phyloP scores from a whole-genome alignment of 345 rosid genomes.

The Reutealis trisperma region DNA sequence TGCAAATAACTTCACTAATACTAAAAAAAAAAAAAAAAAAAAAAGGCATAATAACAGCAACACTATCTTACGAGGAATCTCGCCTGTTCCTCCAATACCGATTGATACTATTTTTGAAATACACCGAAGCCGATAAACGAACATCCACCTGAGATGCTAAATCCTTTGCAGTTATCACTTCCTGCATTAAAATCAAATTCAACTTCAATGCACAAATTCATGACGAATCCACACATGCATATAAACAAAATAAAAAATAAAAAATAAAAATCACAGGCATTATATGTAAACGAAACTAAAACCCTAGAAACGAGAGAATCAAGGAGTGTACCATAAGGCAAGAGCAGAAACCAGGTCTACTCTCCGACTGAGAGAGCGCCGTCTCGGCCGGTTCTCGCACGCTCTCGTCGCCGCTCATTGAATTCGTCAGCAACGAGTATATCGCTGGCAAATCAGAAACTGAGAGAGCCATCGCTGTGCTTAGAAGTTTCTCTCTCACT shows the following conservation, averaged over 20 bases:
- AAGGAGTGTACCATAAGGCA: slow-evolving; percentile 76
- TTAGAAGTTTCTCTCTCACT: background rate
- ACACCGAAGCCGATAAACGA: slow-evolving; percentile 89
- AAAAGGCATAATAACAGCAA: background rate
- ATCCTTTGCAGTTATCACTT: slow-evolving; percentile 87
- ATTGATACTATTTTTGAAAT: slow-evolving; percentile 83
- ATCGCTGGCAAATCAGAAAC: slow-evolving; percentile 82
- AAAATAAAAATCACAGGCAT: slow-evolving; percentile 7
- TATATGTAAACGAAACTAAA: slow-evolving; percentile 16
- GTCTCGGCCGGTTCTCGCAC: slow-evolving; percentile 86
- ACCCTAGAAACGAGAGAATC: slow-evolving; percentile 27
- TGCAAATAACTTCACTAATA: background rate
- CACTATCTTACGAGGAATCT: slow-evolving; percentile 57
- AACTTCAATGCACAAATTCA: slow-evolving; percentile 18
- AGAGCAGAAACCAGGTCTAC: slow-evolving; percentile 89
- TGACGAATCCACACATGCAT: slow-evolving; percentile 17
- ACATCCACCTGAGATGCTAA: slow-evolving; percentile 83
- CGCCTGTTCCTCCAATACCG: slow-evolving; percentile 92
- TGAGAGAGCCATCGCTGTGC: slow-evolving; percentile 71
- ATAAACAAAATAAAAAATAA: background rate
- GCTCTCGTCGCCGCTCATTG: slow-evolving; percentile 85
- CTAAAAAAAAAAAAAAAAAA: background rate
- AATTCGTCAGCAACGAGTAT: slow-evolving; percentile 74
- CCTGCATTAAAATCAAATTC: slow-evolving; percentile 45
- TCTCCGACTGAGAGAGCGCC: slow-evolving; percentile 85